A percentile compares a stretch with the other conserved stretches of the same genome.
Evolutionary conservation across 1,139 yeast species (phyloP).

Genomic region (Suhomyces wounanorum): DNA sequence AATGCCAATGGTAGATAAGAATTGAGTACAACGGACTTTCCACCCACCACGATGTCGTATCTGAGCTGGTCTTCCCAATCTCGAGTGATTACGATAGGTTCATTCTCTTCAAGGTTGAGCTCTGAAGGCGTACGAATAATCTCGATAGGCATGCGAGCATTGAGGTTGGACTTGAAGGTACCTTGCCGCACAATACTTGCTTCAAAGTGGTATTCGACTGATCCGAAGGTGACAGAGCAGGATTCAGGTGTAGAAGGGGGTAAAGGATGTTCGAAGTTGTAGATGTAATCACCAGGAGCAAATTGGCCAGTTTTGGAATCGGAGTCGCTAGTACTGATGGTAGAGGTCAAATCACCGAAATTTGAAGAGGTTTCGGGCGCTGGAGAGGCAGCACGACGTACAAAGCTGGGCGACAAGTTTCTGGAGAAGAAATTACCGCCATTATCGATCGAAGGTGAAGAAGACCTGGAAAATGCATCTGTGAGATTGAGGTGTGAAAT

Average conservation of each 20-base stretch:
- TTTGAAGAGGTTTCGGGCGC: slow-evolving; percentile 10
- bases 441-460: slow-evolving; percentile 7
- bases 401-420: slow-evolving; percentile 32
- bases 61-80: slow-evolving; percentile 93
- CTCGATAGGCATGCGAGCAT: slow-evolving; percentile 62
- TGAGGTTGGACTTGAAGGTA: slow-evolving; percentile 76
- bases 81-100: slow-evolving; percentile 85
- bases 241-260: slow-evolving; percentile 85
- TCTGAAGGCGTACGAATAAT: slow-evolving; percentile 79
- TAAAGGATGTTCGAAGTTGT: slow-evolving; percentile 87
- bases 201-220: slow-evolving; percentile 67
- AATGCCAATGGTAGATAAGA: slow-evolving; percentile 83
- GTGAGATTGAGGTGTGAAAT: slow-evolving; percentile 36
- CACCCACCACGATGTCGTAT: slow-evolving; percentile 86
- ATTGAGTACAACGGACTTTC: slow-evolving; percentile 84
- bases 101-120: slow-evolving; percentile 80
- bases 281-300: slow-evolving; percentile 84
- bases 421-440: slow-evolving; percentile 29
- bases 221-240: slow-evolving; percentile 76
- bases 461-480: slow-evolving; percentile 17
- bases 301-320: slow-evolving; percentile 35
- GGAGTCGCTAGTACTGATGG: slow-evolving; percentile 21
- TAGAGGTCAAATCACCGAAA: slow-evolving; percentile 24
- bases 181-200: slow-evolving; percentile 76
- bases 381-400: slow-evolving; percentile 46